phyloP scores from a whole-genome alignment of 2,329 filamentous ascomycete species.

The Cercospora sesami region DNA sequence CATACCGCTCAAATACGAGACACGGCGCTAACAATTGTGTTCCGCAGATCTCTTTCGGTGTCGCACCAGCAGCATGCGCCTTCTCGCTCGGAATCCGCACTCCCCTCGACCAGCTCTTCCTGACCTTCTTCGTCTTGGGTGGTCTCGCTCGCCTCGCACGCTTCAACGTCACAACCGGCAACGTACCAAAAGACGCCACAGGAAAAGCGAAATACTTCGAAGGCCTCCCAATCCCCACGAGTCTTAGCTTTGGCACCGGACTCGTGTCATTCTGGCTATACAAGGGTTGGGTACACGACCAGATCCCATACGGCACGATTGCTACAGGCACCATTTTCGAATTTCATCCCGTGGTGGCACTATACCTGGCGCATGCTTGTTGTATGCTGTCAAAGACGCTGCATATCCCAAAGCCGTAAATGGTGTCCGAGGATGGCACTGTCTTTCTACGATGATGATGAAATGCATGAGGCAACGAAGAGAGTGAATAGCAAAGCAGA shows the following conservation, averaged over 20 bases:
- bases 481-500: background rate
- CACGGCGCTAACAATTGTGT: background rate
- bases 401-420: slow-evolving; percentile 80
- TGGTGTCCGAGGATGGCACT: background rate
- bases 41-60: slow-evolving; percentile 85
- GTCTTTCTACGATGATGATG: background rate
- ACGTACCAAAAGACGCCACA: slow-evolving; percentile 84
- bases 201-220: slow-evolving; percentile 97
- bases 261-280: slow-evolving; percentile 89
- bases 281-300: slow-evolving; percentile 74
- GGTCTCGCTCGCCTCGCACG: slow-evolving; percentile 89
- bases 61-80: slow-evolving; percentile 81
- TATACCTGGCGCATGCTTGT: slow-evolving; percentile 88
- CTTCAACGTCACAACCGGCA: slow-evolving; percentile 93
- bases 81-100: slow-evolving; percentile 89
- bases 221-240: slow-evolving; percentile 93
- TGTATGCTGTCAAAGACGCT: slow-evolving; percentile 95
- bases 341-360: slow-evolving; percentile 75
- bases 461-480: slow-evolving; percentile 1
- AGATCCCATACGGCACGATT: slow-evolving; percentile 74
- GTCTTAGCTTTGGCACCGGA: slow-evolving; percentile 68
- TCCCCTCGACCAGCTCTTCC: slow-evolving; percentile 72
- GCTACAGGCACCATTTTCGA: slow-evolving; percentile 68
- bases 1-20: background rate
- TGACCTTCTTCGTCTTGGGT: slow-evolving; percentile 90